These are phyloP conservation scores for Salicornia ramosissima DNA, from an alignment of 148 eudicot genomes.

Conservation along the genomic window DNA sequence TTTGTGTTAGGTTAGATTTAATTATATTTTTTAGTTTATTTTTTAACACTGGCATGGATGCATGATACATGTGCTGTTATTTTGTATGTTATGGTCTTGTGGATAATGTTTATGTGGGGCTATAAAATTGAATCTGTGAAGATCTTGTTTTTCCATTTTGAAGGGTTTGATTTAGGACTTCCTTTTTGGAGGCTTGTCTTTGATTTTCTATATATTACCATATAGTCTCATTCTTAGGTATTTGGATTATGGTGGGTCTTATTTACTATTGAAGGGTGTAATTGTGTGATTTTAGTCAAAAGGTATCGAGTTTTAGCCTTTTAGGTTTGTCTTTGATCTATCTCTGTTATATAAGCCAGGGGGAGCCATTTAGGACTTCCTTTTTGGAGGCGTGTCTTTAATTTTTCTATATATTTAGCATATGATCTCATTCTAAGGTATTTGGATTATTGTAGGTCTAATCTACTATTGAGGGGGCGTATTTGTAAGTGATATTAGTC, in stretches of 20 bases:
- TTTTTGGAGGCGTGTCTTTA: not conserved
- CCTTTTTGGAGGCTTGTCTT: not conserved
- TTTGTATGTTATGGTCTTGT: constrained; percentile 3
- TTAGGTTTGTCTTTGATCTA: constrained; percentile 1
- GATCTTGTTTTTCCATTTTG: constrained; percentile 18
- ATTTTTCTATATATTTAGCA: constrained; percentile 1
- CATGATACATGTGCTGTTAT: constrained; percentile 17
- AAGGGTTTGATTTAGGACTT: constrained; percentile 6
- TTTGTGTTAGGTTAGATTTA: not conserved
- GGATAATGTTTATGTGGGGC: not conserved
- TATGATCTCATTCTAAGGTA: constrained; percentile 4
- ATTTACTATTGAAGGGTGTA: constrained; percentile 18
- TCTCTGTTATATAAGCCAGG: no score
- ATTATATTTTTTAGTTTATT: not conserved
- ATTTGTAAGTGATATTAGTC: not conserved
- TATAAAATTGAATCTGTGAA: constrained; percentile 8
- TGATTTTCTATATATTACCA: constrained; percentile 6
- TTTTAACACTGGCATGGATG: not conserved
- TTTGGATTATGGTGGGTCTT: constrained; percentile 12
- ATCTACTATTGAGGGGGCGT: constrained; percentile 18
- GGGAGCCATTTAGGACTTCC: not conserved
- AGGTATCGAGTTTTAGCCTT: constrained; percentile 9
- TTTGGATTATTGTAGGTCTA: constrained; percentile 13
- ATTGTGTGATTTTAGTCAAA: constrained; percentile 2
- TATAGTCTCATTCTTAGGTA: constrained; percentile 5